Evolutionary conservation across 2,329 filamentous ascomycete species (phyloP).

Genomic region (Alternaria sp.): DNA sequence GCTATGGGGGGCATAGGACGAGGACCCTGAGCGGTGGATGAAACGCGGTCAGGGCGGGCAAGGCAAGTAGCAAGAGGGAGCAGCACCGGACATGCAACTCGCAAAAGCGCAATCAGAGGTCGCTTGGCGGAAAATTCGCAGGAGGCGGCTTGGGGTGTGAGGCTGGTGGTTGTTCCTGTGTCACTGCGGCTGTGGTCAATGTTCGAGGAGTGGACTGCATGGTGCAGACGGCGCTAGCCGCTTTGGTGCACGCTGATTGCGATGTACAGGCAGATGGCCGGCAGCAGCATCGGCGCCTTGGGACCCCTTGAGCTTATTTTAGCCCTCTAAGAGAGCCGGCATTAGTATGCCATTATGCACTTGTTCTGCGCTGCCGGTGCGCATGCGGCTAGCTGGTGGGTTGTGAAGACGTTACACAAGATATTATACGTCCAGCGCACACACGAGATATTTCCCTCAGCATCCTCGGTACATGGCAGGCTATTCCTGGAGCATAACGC

Average conservation of each 20-base stretch:
- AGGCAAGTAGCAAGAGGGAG: constrained; percentile 17
- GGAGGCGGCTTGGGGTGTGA: background rate
- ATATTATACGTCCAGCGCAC: background rate
- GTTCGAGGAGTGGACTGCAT: constrained; percentile 13
- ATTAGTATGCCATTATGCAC: background rate
- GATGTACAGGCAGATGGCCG: constrained; percentile 8
- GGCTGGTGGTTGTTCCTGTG: constrained; percentile 13
- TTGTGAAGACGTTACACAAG: background rate
- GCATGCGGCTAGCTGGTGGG: background rate
- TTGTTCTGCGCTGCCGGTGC: background rate
- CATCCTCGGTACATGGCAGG: constrained; percentile 2
- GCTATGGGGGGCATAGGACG: constrained; percentile 22
- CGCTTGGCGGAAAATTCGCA: constrained; percentile 1
- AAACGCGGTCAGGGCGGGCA: constrained; percentile 34
- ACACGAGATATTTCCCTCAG: background rate
- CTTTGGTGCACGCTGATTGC: constrained; percentile 10
- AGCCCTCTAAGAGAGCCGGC: background rate
- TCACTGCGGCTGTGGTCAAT: constrained; percentile 15
- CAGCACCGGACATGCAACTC: constrained; percentile 2
- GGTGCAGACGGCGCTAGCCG: constrained; percentile 10
- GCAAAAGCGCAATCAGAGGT: constrained; percentile 7
- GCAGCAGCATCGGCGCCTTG: constrained; percentile 10
- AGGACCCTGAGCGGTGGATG: constrained; percentile 34
- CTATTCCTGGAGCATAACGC: constrained; percentile 2
- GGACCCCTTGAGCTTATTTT: constrained; percentile 5